Evolutionary conservation across 2,329 filamentous ascomycete species (phyloP).

Genomic region (Magnaporthiopsis rhizophila): DNA sequence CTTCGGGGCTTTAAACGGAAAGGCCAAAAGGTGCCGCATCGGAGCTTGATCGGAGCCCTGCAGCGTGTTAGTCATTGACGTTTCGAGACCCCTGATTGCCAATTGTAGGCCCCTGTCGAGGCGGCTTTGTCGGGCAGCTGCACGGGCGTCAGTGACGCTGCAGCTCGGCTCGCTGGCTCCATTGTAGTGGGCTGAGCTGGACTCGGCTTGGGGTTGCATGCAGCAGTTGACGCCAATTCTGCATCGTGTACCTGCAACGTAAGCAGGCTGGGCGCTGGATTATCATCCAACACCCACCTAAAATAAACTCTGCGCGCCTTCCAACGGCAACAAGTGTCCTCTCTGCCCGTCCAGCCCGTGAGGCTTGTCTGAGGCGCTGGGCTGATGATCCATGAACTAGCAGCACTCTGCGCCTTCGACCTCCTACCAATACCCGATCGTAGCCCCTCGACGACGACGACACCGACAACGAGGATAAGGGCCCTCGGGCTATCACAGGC

Average conservation of each 20-base stretch:
- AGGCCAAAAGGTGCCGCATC: constrained; percentile 10
- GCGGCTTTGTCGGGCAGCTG: not conserved
- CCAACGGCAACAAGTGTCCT: not conserved
- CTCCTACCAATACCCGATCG: not conserved
- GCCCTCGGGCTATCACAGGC: not conserved
- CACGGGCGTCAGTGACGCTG: not conserved
- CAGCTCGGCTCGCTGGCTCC: not conserved
- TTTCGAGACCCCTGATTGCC: not conserved
- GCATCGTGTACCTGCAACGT: not conserved
- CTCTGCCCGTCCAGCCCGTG: not conserved
- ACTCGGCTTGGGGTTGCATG: not conserved
- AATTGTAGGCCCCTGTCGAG: not conserved
- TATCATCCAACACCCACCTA: not conserved
- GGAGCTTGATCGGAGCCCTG: constrained; percentile 21
- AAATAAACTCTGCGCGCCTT: too few relatives aligned
- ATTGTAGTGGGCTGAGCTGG: not conserved
- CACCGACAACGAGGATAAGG: not conserved
- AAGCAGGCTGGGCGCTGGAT: not conserved
- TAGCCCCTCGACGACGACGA: not conserved
- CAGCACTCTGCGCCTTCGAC: too few relatives aligned
- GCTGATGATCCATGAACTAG: not conserved
- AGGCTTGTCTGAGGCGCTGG: not conserved
- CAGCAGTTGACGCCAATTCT: not conserved
- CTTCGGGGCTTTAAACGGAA: constrained; percentile 6
- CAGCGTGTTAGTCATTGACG: not conserved